Evolutionary conservation across 1,284 basidiomycete species (phyloP).

Genomic region (Ceratobasidium sp.): DNA sequence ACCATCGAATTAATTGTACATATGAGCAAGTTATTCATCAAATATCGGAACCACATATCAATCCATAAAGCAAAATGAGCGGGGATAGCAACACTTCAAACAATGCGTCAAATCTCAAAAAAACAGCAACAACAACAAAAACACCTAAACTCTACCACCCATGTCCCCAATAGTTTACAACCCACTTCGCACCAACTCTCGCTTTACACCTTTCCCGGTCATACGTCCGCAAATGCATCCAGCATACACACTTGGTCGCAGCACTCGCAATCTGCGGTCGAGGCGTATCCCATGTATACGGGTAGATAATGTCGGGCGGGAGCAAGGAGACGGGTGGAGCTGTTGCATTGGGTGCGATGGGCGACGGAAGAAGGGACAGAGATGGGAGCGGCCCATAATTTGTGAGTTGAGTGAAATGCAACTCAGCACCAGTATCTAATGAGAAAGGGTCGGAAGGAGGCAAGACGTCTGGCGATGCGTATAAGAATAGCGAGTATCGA

Average conservation of each 20-base stretch:
- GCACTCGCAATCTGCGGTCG: conserved; percentile 17
- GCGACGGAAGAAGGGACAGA: conserved; percentile 2
- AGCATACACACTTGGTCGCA: conserved; percentile 24
- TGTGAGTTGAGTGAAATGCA: conserved; percentile 7
- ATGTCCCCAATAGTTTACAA: conserved; percentile 34
- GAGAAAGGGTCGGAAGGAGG: neutral
- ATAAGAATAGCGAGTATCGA: conserved; percentile 29
- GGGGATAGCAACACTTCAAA: neutral
- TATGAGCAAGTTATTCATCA: neutral
- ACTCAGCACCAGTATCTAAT: neutral
- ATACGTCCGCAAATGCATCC: conserved; percentile 33
- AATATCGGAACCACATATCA: neutral
- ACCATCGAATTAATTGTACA: neutral
- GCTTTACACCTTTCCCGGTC: conserved; percentile 30
- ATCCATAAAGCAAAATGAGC: neutral
- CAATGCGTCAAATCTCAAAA: neutral
- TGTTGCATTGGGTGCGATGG: neutral
- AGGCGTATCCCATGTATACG: conserved; percentile 35
- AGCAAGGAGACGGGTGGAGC: conserved; percentile 20
- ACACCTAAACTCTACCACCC: conserved; percentile 1
- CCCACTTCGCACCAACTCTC: conserved; percentile 25
- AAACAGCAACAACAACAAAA: neutral
- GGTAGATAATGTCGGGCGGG: conserved; percentile 29
- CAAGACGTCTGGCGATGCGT: conserved; percentile 5
- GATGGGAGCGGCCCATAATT: conserved; percentile 5